These are phyloP conservation scores for Cicer cuneatum DNA, from an alignment of 306 rosid species.

Conservation along the genomic window DNA sequence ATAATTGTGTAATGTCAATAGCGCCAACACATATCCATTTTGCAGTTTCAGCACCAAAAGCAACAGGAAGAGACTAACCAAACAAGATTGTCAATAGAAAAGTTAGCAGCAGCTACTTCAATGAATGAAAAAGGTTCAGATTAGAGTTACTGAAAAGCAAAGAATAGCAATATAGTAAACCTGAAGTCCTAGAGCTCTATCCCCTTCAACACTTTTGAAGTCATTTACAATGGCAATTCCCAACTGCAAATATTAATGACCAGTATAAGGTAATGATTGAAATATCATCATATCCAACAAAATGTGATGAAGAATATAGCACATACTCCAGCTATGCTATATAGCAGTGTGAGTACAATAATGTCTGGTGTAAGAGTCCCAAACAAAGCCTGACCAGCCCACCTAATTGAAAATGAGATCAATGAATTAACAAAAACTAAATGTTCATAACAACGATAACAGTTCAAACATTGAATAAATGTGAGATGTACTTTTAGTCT, in stretches of 20 bases:
- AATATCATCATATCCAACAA: constrained; percentile 16
- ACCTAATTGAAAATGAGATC: constrained; percentile 56
- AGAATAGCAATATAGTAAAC: constrained; percentile 46
- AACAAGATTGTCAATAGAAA: constrained; percentile 45
- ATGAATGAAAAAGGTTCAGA: constrained; percentile 13
- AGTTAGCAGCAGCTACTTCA: constrained; percentile 39
- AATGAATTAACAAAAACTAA: constrained; percentile 32
- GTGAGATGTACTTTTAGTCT: no score
- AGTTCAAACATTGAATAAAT: background rate
- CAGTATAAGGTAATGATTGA: constrained; percentile 20
- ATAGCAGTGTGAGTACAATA: constrained; percentile 81
- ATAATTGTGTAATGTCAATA: constrained; percentile 89
- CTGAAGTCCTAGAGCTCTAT: constrained; percentile 98
- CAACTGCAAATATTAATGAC: constrained; percentile 55
- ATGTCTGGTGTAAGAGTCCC: constrained; percentile 95
- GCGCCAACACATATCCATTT: constrained; percentile 99
- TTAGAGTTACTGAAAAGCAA: constrained; percentile 7
- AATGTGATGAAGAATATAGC: constrained; percentile 29
- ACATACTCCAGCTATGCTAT: constrained; percentile 98
- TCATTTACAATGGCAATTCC: constrained; percentile 98
- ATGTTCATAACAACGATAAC: constrained; percentile 9
- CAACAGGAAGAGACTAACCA: constrained; percentile 94
- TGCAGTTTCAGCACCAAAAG: constrained; percentile 94
- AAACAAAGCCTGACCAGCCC: constrained; percentile 99
- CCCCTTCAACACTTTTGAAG: constrained; percentile 97